phyloP scores from a whole-genome alignment of 768 basidiomycete genomes.

The Rhizopogon rudus region DNA sequence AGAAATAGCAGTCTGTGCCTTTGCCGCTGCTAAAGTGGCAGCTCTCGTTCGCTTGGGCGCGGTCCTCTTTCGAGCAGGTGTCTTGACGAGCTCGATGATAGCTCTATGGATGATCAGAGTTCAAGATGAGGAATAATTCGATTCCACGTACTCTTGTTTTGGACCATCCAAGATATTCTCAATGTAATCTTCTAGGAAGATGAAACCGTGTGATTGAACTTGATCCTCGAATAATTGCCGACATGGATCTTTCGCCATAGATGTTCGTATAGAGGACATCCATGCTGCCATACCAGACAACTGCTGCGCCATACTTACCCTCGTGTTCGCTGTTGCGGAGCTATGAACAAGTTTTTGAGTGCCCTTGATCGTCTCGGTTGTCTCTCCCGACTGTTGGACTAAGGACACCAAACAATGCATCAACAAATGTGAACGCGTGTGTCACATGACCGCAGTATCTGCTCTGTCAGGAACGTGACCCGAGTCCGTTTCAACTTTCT shows the following conservation, averaged over 20 bases:
- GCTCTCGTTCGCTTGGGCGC: conserved; percentile 46
- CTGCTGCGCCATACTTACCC: conserved; percentile 7
- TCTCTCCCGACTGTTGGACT: conserved; percentile 3
- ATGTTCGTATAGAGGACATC: conserved; percentile 60
- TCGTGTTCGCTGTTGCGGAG: neutral
- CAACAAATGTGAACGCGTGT: conserved; percentile 19
- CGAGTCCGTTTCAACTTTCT: no score
- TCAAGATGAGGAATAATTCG: neutral
- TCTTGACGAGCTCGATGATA: conserved; percentile 79
- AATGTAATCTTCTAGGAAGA: conserved; percentile 76
- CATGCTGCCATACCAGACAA: conserved; percentile 56
- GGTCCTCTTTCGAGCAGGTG: conserved; percentile 70
- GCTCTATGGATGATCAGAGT: conserved; percentile 36
- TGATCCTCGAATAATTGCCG: conserved; percentile 68
- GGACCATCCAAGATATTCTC: conserved; percentile 63
- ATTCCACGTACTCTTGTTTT: conserved; percentile 53
- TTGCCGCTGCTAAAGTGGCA: conserved; percentile 35
- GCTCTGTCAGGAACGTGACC: no score
- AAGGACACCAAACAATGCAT: conserved; percentile 11
- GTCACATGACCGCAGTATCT: conserved; percentile 20
- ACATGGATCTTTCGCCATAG: conserved; percentile 70
- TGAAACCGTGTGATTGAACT: conserved; percentile 69
- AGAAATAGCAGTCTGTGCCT: conserved; percentile 35
- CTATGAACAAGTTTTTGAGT: neutral
- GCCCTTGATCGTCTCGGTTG: neutral